These are phyloP conservation scores for Nakazawaea ishiwadae DNA, from an alignment of 805 yeast species.

Conservation along the genomic window DNA sequence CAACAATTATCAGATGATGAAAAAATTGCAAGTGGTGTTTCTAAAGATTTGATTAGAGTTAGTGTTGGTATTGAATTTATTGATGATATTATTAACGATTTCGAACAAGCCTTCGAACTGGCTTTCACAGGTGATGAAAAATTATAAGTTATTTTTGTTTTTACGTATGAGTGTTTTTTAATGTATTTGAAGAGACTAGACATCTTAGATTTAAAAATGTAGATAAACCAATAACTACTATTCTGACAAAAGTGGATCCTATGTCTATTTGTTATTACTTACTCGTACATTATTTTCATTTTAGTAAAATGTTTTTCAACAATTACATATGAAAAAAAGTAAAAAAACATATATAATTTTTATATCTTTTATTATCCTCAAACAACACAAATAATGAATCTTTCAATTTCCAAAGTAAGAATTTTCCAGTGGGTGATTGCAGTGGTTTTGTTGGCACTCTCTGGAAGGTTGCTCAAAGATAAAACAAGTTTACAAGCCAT, in stretches of 20 bases:
- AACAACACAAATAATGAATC: no score
- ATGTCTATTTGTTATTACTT: no score
- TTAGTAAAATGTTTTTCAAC: no score
- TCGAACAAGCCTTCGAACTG: slow-evolving; percentile 75
- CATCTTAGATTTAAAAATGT: no score
- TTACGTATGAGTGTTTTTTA: neutral
- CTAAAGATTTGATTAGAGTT: slow-evolving; percentile 82
- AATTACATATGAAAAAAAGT: no score
- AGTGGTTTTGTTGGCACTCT: slow-evolving; percentile 1
- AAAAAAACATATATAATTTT: no score
- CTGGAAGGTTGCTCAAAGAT: slow-evolving; percentile 1
- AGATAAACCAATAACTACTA: no score
- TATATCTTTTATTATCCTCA: no score
- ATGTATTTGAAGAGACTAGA: neutral
- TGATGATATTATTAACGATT: slow-evolving; percentile 86
- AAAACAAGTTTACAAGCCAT: neutral
- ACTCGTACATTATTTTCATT: no score
- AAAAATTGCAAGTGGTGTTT: slow-evolving; percentile 79
- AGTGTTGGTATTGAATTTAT: slow-evolving; percentile 89
- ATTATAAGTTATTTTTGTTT: neutral
- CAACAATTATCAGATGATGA: slow-evolving; percentile 84
- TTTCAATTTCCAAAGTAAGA: slow-evolving; percentile 1
- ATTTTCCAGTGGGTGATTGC: slow-evolving; percentile 8
- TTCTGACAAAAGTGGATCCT: no score
- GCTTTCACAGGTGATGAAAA: slow-evolving; percentile 33